Conservation (phyloP, 441 rosid genomes). For the Populus hybrid region DNA sequence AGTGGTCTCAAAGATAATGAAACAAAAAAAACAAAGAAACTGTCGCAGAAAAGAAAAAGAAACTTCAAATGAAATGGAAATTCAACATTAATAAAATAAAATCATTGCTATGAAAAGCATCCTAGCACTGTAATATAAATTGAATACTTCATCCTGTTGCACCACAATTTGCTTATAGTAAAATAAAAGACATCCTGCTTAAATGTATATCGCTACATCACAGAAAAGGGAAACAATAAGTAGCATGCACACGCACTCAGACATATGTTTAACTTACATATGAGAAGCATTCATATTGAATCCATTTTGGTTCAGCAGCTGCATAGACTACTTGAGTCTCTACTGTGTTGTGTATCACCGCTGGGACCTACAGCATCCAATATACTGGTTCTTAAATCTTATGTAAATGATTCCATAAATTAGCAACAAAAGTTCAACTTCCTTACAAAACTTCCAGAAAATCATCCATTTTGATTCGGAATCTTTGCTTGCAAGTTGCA, state of each 20-base stretch:
- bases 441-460: no score
- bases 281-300: neutral
- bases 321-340: no score
- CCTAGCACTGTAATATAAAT: neutral
- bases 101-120: neutral
- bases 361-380: no score
- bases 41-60: neutral
- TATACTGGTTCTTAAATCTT: no score
- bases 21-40: neutral
- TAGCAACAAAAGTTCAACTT: no score
- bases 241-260: neutral
- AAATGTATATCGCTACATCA: neutral
- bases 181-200: neutral
- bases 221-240: neutral
- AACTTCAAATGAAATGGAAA: neutral
- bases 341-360: no score
- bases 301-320: neutral
- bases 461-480: no score
- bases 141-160: neutral
- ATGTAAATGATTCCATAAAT: no score
- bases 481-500: no score
- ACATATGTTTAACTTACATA: neutral
- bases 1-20: neutral
- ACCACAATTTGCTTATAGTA: neutral
- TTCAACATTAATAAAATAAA: no score